Conservation (phyloP, 2,329 filamentous ascomycete genomes). For the Zymoseptoria passerinii region DNA sequence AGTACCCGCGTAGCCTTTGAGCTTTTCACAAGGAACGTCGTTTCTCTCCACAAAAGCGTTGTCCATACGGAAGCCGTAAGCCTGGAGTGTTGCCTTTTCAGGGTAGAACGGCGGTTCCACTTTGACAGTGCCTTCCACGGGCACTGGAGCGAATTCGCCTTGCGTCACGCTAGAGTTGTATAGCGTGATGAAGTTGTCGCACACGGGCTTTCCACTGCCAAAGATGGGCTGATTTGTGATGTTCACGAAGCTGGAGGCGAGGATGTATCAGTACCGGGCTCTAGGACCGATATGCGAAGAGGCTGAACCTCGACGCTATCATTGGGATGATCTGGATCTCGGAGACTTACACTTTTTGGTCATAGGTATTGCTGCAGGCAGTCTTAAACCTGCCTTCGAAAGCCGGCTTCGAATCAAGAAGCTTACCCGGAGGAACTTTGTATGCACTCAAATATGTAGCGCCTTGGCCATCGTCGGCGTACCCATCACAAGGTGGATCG, state of each 20-base stretch:
- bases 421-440: conserved; percentile 1
- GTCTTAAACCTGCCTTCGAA: conserved; percentile 4
- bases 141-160: conserved; percentile 6
- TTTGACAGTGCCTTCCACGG: conserved; percentile 5
- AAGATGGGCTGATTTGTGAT: conserved; percentile 13
- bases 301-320: background rate
- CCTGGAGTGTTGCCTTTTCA: conserved; percentile 1
- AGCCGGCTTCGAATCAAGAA: conserved; percentile 2
- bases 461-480: conserved; percentile 3
- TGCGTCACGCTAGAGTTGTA: conserved; percentile 9
- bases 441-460: conserved; percentile 5
- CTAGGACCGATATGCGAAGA: background rate
- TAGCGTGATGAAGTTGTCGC: conserved; percentile 10
- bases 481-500: conserved; percentile 9
- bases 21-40: conserved; percentile 4
- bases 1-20: conserved; percentile 9
- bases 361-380: conserved; percentile 1
- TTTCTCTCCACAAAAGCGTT: conserved; percentile 10
- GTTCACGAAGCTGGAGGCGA: conserved; percentile 6
- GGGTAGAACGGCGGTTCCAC: conserved; percentile 9
- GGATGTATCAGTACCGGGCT: background rate
- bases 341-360: conserved; percentile 1
- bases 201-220: background rate
- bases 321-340: background rate
- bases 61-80: conserved; percentile 6